Evolutionary conservation across 345 rosid genomes (phyloP).

Genomic region (Populus alba): DNA sequence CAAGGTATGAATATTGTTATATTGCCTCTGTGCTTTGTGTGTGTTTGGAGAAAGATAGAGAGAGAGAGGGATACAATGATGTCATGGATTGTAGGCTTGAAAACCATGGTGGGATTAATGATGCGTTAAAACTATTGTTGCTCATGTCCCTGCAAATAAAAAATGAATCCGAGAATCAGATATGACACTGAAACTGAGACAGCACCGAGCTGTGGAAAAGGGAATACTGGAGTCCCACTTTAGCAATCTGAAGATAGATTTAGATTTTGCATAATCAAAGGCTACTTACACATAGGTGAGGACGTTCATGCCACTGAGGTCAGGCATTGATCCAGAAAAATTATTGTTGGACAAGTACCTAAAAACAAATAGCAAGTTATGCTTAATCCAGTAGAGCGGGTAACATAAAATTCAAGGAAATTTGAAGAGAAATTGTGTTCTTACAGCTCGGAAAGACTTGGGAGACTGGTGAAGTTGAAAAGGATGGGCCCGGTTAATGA

Average conservation of each 20-base stretch:
- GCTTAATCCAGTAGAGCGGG: background rate
- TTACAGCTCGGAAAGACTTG: background rate
- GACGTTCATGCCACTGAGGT: background rate
- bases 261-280: background rate
- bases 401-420: background rate
- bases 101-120: background rate
- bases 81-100: conserved; percentile 5
- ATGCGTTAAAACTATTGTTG: conserved; percentile 6
- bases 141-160: conserved; percentile 10
- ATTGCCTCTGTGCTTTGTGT: background rate
- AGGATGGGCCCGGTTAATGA: background rate
- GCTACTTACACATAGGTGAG: background rate
- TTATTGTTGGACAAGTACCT: conserved; percentile 5
- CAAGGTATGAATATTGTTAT: background rate
- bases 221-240: too few relatives aligned
- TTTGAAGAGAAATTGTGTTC: background rate
- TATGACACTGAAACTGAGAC: background rate
- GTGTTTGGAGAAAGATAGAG: too few relatives aligned
- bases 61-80: background rate
- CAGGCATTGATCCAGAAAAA: background rate
- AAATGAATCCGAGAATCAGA: background rate
- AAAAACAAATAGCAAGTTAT: background rate
- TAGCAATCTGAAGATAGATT: too few relatives aligned
- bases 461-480: background rate
- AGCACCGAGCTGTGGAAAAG: background rate